phyloP scores from a whole-genome alignment of 805 yeast species.

The Kodamaea sagamina region DNA sequence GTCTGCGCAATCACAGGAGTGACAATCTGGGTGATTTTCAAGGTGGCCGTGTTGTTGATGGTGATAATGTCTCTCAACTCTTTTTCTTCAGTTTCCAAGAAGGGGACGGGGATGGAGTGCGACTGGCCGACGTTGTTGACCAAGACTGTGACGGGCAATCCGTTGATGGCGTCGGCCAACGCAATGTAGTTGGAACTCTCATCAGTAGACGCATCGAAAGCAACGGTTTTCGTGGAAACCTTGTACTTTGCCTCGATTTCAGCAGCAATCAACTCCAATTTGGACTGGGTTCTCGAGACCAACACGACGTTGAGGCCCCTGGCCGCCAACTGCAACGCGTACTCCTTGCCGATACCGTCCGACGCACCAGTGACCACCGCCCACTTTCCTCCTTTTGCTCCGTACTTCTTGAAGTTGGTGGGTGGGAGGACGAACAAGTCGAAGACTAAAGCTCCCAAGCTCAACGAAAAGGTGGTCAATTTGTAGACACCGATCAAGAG shows the following conservation, averaged over 20 bases:
- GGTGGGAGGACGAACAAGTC: conserved; percentile 69
- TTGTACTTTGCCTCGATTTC: conserved; percentile 61
- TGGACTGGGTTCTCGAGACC: conserved; percentile 80
- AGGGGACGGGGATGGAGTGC: conserved; percentile 94
- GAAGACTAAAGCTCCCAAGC: conserved; percentile 52
- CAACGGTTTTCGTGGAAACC: conserved; percentile 65
- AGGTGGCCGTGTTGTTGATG: conserved; percentile 81
- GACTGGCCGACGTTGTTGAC: conserved; percentile 94
- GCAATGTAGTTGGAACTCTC: conserved; percentile 54
- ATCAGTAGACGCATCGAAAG: conserved; percentile 78
- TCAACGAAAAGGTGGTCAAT: conserved; percentile 50
- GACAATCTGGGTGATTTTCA: conserved; percentile 78
- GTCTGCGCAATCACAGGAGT: conserved; percentile 68
- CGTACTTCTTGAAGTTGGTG: conserved; percentile 63
- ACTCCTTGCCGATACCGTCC: conserved; percentile 96
- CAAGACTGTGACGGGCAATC: conserved; percentile 68
- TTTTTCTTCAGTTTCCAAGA: conserved; percentile 69
- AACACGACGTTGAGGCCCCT: conserved; percentile 82
- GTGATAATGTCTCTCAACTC: conserved; percentile 82
- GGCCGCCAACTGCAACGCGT: conserved; percentile 78
- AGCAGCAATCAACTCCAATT: conserved; percentile 63
- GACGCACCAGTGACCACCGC: conserved; percentile 98
- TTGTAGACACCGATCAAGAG: conserved; percentile 66
- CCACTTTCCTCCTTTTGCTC: conserved; percentile 75
- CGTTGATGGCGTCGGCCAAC: conserved; percentile 48